Percentiles rank a stretch among this genome's conserved stretches.
phyloP scores from a whole-genome alignment of 1,284 basidiomycete species.

The Xerocomus alliaceus region DNA sequence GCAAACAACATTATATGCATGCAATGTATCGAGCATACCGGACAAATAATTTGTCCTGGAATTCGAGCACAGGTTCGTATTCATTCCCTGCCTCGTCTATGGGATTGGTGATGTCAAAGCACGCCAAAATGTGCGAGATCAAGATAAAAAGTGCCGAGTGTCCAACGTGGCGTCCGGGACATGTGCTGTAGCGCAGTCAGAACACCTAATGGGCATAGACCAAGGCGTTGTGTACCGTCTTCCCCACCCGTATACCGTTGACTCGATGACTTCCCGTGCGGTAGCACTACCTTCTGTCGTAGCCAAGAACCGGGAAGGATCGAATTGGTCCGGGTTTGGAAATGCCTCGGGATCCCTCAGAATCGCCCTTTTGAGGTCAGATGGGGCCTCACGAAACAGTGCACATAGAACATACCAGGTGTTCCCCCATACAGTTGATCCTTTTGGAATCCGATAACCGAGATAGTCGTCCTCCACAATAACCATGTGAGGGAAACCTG shows the following conservation, averaged over 20 bases:
- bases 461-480: constrained; percentile 22
- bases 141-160: constrained; percentile 5
- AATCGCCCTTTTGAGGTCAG: constrained; percentile 17
- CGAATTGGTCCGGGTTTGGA: constrained; percentile 14
- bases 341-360: constrained; percentile 20
- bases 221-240: background rate
- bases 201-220: background rate
- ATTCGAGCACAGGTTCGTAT: background rate
- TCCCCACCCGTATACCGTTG: constrained; percentile 11
- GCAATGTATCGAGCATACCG: background rate
- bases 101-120: constrained; percentile 2
- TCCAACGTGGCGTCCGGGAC: constrained; percentile 10
- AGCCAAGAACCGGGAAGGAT: constrained; percentile 15
- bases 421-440: background rate
- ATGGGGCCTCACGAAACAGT: background rate
- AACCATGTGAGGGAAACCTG: constrained; percentile 23
- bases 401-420: background rate
- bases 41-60: background rate
- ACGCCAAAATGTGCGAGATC: constrained; percentile 7
- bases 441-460: constrained; percentile 11
- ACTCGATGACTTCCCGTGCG: constrained; percentile 8
- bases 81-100: constrained; percentile 6
- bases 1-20: too few species aligned
- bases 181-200: background rate
- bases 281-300: constrained; percentile 1